These are phyloP conservation scores for Lactifluus pinguis DNA, from an alignment of 768 basidiomycete genomes.

Conservation along the genomic window DNA sequence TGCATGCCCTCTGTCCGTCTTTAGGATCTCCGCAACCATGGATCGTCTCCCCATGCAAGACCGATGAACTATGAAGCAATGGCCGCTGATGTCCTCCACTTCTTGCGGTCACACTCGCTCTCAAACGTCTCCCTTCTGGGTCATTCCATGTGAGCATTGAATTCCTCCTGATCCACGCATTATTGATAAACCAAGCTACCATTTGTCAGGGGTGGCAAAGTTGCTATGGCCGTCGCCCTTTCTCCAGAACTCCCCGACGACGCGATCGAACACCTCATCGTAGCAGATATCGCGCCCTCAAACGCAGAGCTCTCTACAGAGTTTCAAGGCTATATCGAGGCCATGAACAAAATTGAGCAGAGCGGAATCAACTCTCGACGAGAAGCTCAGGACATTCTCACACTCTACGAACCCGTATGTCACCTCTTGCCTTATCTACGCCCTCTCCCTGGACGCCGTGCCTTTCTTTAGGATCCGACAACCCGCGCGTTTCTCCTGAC, in stretches of 20 bases:
- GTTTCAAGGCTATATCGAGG: conserved; percentile 55
- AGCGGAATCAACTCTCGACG: conserved; percentile 49
- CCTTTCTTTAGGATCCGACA: conserved; percentile 48
- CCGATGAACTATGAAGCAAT: conserved; percentile 73
- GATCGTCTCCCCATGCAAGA: conserved; percentile 62
- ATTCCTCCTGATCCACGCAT: not conserved
- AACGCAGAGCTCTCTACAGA: conserved; percentile 49
- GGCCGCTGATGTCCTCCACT: conserved; percentile 69
- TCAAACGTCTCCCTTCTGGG: conserved; percentile 67
- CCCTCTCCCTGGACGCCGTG: not conserved
- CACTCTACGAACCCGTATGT: conserved; percentile 52
- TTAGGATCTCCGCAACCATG: conserved; percentile 88
- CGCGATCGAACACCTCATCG: conserved; percentile 49
- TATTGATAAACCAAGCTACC: no score
- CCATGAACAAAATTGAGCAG: conserved; percentile 65
- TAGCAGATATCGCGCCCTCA: conserved; percentile 78
- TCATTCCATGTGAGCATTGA: conserved; percentile 69
- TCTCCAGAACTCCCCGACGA: conserved; percentile 34
- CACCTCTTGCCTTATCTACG: not conserved
- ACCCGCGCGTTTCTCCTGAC: conserved; percentile 82
- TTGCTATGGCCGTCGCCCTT: conserved; percentile 63
- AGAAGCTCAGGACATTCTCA: conserved; percentile 60
- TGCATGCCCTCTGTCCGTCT: not conserved
- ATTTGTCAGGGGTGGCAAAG: conserved; percentile 72
- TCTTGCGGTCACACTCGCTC: conserved; percentile 46